Evolutionary conservation across 345 rosid species (phyloP), one percentile per base, ranked within the genome.

Genomic region (Salix brachista): DNA sequence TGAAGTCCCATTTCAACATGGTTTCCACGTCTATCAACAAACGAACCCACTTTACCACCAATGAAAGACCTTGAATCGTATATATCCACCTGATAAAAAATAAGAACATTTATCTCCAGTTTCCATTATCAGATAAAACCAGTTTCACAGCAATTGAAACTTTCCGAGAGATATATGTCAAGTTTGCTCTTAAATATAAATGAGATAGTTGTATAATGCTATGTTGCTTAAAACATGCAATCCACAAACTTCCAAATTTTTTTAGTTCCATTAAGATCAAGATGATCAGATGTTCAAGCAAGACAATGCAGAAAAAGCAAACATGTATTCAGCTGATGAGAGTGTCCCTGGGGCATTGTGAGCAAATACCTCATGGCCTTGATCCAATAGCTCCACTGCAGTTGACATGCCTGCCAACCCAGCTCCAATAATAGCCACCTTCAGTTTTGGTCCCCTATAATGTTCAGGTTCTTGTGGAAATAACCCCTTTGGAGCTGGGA

Each of bases 361-460:
- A 67, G 52, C 36, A 79, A n/a, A 66, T 74, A 92, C 97, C 99
- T 96, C 94, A 30, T 96, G 98, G 80, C 98, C 99, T 85, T 96
- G 99, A 87, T 96, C 97, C 83, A 96, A 75, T 79, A 93, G 91
- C 87, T 96, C 97, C 21, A 92, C 94, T 18, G 99, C 99, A 58
- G 98, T 96, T 13, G 99, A 93, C 99, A 96, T 93, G 72, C 99
- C 99, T 23, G 98, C 99, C 75, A 96, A 96, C 77, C 99, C 99
- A 79, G 99, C 94, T 74, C 99, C 99, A 64, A 96, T 88, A 39
- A 96, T 96, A 41, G 99, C 98, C 79, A 96, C 98, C 86, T 96
- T 96, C 79, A 96, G 85, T 91, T 96, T 96, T 0, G 99, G 99
- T 75, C 98, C 99, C 82, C 92, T 86, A 36, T 96, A 92, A 67